Percentiles rank a stretch among this genome's conserved stretches.
Conservation (phyloP, 2,329 filamentous ascomycete genomes). For the Fusarium circinatum region DNA sequence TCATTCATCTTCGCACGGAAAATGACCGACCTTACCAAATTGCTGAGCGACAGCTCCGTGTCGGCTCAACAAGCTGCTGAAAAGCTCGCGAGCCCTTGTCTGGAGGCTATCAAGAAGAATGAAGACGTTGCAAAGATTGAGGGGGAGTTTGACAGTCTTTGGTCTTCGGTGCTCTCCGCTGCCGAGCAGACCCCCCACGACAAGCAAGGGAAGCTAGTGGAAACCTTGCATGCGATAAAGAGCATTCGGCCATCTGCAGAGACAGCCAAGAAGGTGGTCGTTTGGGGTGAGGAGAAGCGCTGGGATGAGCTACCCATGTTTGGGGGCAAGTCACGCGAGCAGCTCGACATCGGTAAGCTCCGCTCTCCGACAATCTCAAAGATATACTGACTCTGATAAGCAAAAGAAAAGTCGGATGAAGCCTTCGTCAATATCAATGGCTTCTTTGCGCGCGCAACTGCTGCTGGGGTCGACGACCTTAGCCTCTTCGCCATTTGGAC, state of each 20-base stretch:
- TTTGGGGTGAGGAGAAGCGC: constrained; percentile 30
- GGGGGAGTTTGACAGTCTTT: constrained; percentile 19
- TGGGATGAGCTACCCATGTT: constrained; percentile 37
- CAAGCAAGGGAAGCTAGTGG: constrained; percentile 36
- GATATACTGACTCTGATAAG: not conserved
- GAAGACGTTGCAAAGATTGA: constrained; percentile 20
- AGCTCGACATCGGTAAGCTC: constrained; percentile 26
- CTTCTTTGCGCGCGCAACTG: constrained; percentile 31
- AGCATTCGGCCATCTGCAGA: constrained; percentile 12
- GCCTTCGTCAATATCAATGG: constrained; percentile 23
- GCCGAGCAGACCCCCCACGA: constrained; percentile 35
- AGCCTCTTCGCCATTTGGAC: constrained; percentile 33
- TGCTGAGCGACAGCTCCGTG: constrained; percentile 11
- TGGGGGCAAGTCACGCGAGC: constrained; percentile 23
- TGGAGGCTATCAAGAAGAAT: constrained; percentile 17
- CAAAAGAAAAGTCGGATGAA: constrained; percentile 15
- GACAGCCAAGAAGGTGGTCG: constrained; percentile 17
- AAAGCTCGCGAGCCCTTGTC: constrained; percentile 9
- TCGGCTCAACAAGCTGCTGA: constrained; percentile 22
- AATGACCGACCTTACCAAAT: constrained; percentile 21
- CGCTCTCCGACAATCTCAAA: accelerated
- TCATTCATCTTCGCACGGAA: not conserved
- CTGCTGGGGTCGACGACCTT: constrained; percentile 20
- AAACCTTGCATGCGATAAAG: constrained; percentile 34
- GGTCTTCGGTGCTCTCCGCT: constrained; percentile 26